phyloP scores from a whole-genome alignment of 768 basidiomycete species.

The Chalciporus chontae region DNA sequence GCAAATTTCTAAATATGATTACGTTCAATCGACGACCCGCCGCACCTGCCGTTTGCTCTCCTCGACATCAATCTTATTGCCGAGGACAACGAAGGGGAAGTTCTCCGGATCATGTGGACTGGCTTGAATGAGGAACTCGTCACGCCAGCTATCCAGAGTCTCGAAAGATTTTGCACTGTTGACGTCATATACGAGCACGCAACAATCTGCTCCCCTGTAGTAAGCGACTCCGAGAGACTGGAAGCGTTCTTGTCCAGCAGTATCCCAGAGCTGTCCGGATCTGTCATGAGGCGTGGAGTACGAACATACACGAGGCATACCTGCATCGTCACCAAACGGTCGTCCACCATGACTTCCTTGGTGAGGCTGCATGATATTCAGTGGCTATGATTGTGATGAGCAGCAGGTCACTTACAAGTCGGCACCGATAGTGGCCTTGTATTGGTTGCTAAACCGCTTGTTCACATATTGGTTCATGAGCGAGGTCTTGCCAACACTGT shows the following conservation, averaged over 20 bases:
- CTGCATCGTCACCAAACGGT: constrained; percentile 98
- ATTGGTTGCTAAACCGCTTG: constrained; percentile 99
- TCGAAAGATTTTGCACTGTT: constrained; percentile 99
- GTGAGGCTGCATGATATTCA: constrained; percentile 61
- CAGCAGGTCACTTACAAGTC: constrained; percentile 70
- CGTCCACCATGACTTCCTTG: constrained; percentile 98
- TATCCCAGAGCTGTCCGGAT: constrained; percentile 90
- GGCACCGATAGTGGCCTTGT: constrained; percentile 98
- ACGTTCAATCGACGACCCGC: neutral
- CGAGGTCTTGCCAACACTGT: constrained; percentile 96
- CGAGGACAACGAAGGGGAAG: constrained; percentile 98
- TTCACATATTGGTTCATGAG: constrained; percentile 99
- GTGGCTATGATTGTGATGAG: constrained; percentile 4
- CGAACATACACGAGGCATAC: constrained; percentile 38
- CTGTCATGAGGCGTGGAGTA: constrained; percentile 2
- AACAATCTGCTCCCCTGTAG: constrained; percentile 98
- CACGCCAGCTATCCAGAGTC: constrained; percentile 97
- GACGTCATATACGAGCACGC: constrained; percentile 98
- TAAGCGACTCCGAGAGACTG: constrained; percentile 98
- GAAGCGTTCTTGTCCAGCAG: constrained; percentile 99
- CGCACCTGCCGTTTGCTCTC: constrained; percentile 95
- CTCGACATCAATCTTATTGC: constrained; percentile 99
- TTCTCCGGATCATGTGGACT: constrained; percentile 99
- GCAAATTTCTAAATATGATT: neutral
- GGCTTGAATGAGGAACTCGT: constrained; percentile 98